A percentile compares a stretch with the other conserved stretches of the same genome.
Evolutionary conservation across 768 basidiomycete species (phyloP).

Genomic region (Cyclocybe aegerita): DNA sequence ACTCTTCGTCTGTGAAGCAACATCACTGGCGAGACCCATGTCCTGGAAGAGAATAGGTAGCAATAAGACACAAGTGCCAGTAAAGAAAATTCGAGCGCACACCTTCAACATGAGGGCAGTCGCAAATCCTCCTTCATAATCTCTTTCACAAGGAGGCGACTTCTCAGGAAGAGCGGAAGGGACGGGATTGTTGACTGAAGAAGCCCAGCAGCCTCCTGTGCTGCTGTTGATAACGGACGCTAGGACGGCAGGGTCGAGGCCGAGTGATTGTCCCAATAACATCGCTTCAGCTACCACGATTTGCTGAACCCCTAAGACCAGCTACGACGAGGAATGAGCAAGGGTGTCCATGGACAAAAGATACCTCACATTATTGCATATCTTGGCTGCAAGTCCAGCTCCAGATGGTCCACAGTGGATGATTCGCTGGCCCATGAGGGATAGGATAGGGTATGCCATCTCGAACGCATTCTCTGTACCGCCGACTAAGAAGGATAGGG

Average conservation of each 20-base stretch:
- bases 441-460: slow-evolving; percentile 57
- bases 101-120: slow-evolving; percentile 83
- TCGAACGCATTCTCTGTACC: slow-evolving; percentile 61
- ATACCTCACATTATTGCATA: slow-evolving; percentile 77
- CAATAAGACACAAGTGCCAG: not conserved
- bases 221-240: slow-evolving; percentile 85
- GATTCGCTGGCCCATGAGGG: slow-evolving; percentile 77
- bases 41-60: slow-evolving; percentile 48
- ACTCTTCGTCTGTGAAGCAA: slow-evolving; percentile 48
- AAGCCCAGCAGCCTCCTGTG: slow-evolving; percentile 82
- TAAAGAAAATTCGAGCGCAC: not conserved
- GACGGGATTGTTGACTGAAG: slow-evolving; percentile 86
- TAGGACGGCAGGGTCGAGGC: slow-evolving; percentile 72
- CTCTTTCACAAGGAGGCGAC: slow-evolving; percentile 79
- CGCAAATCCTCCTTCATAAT: slow-evolving; percentile 86
- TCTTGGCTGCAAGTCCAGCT: slow-evolving; percentile 83
- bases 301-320: slow-evolving; percentile 76
- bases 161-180: slow-evolving; percentile 68
- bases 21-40: slow-evolving; percentile 75
- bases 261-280: slow-evolving; percentile 82
- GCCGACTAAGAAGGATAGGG: slow-evolving; percentile 90
- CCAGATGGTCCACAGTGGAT: slow-evolving; percentile 85
- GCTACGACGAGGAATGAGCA: slow-evolving; percentile 28
- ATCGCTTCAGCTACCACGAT: slow-evolving; percentile 88
- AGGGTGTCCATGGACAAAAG: slow-evolving; percentile 3